Evolutionary conservation across 106 monocot genomes (phyloP).

Genomic region (Apostasia ramifera): DNA sequence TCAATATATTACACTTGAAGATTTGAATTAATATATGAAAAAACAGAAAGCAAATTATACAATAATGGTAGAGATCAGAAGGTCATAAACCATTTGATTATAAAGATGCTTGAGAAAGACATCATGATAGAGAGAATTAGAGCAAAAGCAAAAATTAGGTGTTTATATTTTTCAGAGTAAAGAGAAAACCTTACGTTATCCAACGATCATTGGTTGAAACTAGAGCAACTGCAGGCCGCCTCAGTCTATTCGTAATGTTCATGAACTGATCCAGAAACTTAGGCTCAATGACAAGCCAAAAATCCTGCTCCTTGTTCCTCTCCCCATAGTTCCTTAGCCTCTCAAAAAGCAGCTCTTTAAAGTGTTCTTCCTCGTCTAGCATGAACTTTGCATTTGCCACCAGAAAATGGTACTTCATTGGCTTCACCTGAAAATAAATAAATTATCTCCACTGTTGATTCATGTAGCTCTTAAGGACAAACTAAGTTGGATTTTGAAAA

Average conservation of each 20-base stretch:
- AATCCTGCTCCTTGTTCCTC: constrained; percentile 79
- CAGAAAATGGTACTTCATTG: constrained; percentile 60
- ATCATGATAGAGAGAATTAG: background rate
- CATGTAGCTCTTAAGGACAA: background rate
- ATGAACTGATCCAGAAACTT: constrained; percentile 93
- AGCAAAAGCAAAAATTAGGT: too few relatives aligned
- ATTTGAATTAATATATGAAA: too few relatives aligned
- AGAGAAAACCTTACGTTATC: constrained; percentile 65
- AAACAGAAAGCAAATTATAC: too few relatives aligned
- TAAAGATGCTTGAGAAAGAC: too few relatives aligned
- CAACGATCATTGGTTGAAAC: constrained; percentile 81
- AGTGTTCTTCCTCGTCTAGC: constrained; percentile 98
- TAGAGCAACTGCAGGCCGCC: constrained; percentile 82
- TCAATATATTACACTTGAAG: too few relatives aligned
- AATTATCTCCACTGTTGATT: background rate
- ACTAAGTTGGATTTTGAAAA: background rate
- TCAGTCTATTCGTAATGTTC: constrained; percentile 64
- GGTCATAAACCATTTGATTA: too few relatives aligned
- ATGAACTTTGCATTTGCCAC: constrained; percentile 97
- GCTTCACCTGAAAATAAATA: constrained; percentile 25
- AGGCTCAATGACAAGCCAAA: constrained; percentile 95
- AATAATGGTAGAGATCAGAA: too few relatives aligned
- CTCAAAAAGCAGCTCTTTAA: constrained; percentile 72
- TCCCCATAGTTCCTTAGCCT: constrained; percentile 45
- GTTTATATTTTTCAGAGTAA: background rate